These are phyloP conservation scores for Arthrobotrys sinensis DNA, from an alignment of 2,329 filamentous ascomycete species.

Conservation along the genomic window DNA sequence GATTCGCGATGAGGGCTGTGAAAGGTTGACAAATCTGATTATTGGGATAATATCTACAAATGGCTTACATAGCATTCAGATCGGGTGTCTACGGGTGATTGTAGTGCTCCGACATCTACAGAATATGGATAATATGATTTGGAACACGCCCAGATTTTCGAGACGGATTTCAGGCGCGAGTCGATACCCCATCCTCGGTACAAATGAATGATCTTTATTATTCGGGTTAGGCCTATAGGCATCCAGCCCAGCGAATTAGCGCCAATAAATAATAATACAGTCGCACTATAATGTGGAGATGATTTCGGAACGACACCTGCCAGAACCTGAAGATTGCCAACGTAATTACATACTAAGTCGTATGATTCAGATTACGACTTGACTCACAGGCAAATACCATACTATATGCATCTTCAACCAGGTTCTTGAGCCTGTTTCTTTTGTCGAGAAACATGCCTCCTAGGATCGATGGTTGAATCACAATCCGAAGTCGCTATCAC, in stretches of 20 bases:
- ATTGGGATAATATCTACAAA: neutral
- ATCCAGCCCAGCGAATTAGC: neutral
- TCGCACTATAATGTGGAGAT: slow-evolving; percentile 17
- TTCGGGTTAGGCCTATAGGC: neutral
- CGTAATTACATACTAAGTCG: slow-evolving; percentile 17
- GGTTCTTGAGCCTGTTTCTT: neutral
- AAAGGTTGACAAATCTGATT: slow-evolving; percentile 15
- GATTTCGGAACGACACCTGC: neutral
- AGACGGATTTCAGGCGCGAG: neutral
- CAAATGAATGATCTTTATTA: neutral
- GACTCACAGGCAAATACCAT: neutral
- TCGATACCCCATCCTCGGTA: slow-evolving; percentile 14
- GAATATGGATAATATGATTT: slow-evolving; percentile 1
- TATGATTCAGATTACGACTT: slow-evolving; percentile 8
- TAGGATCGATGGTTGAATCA: neutral
- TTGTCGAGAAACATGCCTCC: neutral
- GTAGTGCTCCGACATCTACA: neutral
- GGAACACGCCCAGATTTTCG: neutral
- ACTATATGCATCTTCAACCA: neutral
- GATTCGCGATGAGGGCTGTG: slow-evolving; percentile 32
- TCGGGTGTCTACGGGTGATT: neutral
- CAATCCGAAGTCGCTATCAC: slow-evolving; percentile 15
- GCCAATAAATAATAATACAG: neutral
- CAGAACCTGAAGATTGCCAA: neutral
- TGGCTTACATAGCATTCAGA: neutral